phyloP scores from a whole-genome alignment of 129 eudicot species.

The Pittosporum tobira region DNA sequence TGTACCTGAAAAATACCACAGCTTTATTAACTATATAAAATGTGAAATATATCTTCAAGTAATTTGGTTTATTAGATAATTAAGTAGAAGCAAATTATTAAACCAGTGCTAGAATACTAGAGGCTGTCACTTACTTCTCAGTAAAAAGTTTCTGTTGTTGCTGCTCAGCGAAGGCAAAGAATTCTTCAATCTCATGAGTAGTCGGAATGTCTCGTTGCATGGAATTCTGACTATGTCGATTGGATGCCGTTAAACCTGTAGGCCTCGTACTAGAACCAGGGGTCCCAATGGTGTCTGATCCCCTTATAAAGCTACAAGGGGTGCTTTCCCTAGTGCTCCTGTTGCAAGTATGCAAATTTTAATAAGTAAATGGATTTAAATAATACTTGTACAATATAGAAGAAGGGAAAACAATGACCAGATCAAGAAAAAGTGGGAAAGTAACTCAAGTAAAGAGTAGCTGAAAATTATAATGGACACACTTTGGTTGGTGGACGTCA shows the following conservation, averaged over 20 bases:
- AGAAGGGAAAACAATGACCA: background rate
- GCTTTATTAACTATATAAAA: background rate
- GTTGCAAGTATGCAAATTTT: conserved; percentile 4
- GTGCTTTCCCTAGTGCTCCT: conserved; percentile 97
- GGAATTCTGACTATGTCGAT: conserved; percentile 22
- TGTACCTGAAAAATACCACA: conserved; percentile 53
- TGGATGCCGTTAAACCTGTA: conserved; percentile 22
- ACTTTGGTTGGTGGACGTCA: background rate
- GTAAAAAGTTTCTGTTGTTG: conserved; percentile 56
- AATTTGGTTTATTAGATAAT: background rate
- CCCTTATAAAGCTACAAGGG: conserved; percentile 73
- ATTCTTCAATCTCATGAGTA: conserved; percentile 63
- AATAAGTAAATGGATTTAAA: background rate
- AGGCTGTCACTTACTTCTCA: conserved; percentile 44
- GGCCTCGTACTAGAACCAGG: conserved; percentile 66
- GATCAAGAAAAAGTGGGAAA: background rate
- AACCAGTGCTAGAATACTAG: background rate
- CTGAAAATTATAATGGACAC: background rate
- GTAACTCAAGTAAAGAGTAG: background rate
- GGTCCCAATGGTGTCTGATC: conserved; percentile 34
- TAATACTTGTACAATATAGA: conserved; percentile 6
- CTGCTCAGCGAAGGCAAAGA: conserved; percentile 56
- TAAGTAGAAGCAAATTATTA: background rate
- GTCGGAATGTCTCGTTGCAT: conserved; percentile 47
- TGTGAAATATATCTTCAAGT: background rate